Evolutionary conservation across 768 basidiomycete genomes (phyloP), one percentile per base, ranked within the genome.

Genomic region (Hericium coralloides): DNA sequence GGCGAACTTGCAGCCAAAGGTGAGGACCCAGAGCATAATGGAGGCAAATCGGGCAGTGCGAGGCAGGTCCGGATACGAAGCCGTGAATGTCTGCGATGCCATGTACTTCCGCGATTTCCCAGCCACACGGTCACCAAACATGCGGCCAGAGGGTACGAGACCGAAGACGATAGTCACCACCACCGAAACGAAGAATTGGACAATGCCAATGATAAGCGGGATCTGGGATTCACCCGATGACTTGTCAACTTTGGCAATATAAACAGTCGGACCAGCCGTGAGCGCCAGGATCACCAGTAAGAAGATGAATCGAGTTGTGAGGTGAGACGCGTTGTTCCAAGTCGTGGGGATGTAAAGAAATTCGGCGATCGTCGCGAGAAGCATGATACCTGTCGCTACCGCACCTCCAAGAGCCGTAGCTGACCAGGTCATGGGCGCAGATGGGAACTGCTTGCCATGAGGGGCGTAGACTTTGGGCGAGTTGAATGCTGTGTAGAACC

Each of bases 401-500:
- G 88, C 92, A 53, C 97, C 97, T 53, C 97, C 97, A n/a, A 99
- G 80, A 15, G 93, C 97, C 14, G 87, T 85, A 38, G 92, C 92
- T 22, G 92, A 93, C 93, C 92, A 98, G 3, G 86, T 86, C 93
- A 98, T 95, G 12, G 89, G 82, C 4, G 89, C 76, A 17, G 89
- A 88, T 1, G 95, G 93, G 51, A 66, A 70, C 31, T 79, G 75
- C 66, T 82, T 80, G 62, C 82, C 75, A 49, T 72, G 74, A 12
- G 88, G 87, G 1, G 89, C 85, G 68, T 98, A 99, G 59, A 98
- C 85, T 63, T 80, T 84, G 8, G 95, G 94, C 0, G 94, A 91
- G 74, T 98, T 94, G 80, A 86, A 97, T n/a, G 97, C 85, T 9
- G 95, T 98, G 74, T 92, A 98, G 74, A 92, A 98, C 83, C 91